phyloP scores from a whole-genome alignment of 2,329 filamentous ascomycete genomes.

The Nemania abortiva region DNA sequence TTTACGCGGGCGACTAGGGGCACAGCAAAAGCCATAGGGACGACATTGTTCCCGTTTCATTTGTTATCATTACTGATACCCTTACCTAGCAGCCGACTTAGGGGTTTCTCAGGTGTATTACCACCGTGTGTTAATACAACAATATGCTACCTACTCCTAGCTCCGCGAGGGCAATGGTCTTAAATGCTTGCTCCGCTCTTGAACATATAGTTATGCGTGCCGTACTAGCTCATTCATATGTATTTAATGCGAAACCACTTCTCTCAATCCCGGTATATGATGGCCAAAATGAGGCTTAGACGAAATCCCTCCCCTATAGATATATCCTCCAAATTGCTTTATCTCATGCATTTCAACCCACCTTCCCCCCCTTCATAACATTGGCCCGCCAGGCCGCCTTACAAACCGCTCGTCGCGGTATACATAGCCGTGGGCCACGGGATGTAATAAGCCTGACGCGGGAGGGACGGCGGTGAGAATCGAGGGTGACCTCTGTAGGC shows the following conservation, averaged over 20 bases:
- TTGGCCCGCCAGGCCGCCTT: conserved; percentile 48
- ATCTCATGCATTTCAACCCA: no score
- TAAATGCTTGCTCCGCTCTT: neutral
- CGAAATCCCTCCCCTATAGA: neutral
- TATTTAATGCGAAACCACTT: neutral
- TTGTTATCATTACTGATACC: conserved; percentile 41
- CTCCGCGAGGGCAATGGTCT: neutral
- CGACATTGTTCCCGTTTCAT: conserved; percentile 10
- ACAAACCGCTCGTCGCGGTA: conserved; percentile 61
- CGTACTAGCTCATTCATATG: neutral
- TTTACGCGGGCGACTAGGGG: neutral
- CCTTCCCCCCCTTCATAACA: conserved; percentile 52
- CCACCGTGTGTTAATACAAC: conserved; percentile 42
- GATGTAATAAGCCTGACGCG: conserved; percentile 52
- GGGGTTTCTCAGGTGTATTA: conserved; percentile 38
- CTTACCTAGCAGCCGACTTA: conserved; percentile 32
- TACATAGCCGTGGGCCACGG: conserved; percentile 71
- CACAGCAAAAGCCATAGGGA: conserved; percentile 9
- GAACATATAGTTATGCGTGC: neutral
- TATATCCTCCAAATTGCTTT: neutral
- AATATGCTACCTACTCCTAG: conserved; percentile 23
- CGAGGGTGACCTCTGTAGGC: conserved; percentile 68
- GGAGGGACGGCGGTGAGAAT: conserved; percentile 43
- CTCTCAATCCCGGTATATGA: neutral
- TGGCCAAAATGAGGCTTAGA: neutral